These are phyloP conservation scores for Cicer pinnatifidum DNA, from an alignment of 306 rosid genomes.

Conservation along the genomic window DNA sequence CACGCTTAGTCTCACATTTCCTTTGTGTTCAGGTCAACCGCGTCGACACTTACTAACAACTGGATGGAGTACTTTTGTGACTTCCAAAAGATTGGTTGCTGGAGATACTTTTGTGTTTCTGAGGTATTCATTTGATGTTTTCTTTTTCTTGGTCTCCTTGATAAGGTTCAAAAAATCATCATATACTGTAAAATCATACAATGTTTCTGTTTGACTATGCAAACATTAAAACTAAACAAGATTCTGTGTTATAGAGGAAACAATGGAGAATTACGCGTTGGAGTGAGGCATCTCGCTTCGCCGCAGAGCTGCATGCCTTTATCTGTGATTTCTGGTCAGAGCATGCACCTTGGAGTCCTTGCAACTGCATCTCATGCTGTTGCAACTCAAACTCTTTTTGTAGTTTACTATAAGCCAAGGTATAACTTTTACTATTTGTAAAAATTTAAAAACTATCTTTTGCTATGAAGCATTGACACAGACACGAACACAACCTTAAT, in stretches of 20 bases:
- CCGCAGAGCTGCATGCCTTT: conserved; percentile 88
- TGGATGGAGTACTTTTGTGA: conserved; percentile 97
- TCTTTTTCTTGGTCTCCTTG: conserved; percentile 19
- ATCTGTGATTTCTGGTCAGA: conserved; percentile 94
- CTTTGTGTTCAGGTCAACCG: conserved; percentile 78
- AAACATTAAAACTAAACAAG: conserved; percentile 36
- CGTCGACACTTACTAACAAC: conserved; percentile 98
- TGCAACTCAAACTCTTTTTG: conserved; percentile 73
- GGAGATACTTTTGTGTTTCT: conserved; percentile 94
- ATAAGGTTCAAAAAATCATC: conserved; percentile 21
- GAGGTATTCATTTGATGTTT: conserved; percentile 50
- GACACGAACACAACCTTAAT: too few species aligned
- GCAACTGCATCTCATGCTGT: conserved; percentile 98
- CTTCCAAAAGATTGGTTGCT: conserved; percentile 85
- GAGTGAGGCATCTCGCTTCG: conserved; percentile 79
- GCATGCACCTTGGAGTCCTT: conserved; percentile 98
- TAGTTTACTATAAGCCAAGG: conserved; percentile 93
- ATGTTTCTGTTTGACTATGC: conserved; percentile 21
- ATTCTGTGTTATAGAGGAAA: conserved; percentile 62
- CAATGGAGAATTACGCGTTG: conserved; percentile 83
- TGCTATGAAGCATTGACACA: too few species aligned
- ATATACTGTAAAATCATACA: background rate
- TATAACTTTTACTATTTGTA: conserved; percentile 37
- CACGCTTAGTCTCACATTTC: background rate
- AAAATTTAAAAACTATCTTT: background rate